Percentiles rank a stretch among this genome's conserved stretches.
These are phyloP conservation scores for Diaporthe batatas DNA, from an alignment of 2,329 filamentous ascomycete genomes.

Conservation along the genomic window DNA sequence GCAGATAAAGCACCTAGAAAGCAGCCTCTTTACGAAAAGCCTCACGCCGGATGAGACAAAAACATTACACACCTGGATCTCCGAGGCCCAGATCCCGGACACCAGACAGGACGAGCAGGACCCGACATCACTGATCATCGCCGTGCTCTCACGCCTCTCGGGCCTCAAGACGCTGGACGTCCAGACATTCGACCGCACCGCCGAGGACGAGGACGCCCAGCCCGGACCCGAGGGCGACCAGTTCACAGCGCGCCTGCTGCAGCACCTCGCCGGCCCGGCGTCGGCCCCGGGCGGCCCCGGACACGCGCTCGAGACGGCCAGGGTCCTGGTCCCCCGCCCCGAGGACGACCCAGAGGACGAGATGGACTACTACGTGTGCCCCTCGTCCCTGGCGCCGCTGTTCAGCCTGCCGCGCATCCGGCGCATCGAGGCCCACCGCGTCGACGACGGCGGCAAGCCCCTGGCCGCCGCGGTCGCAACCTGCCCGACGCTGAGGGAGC, in stretches of 20 bases:
- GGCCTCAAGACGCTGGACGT: not conserved
- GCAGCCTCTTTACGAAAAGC: not conserved
- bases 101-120: not conserved
- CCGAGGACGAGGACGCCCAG: slow-evolving; percentile 7
- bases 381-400: not conserved
- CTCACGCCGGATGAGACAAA: not conserved
- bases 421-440: slow-evolving; percentile 14
- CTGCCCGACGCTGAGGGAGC: not conserved
- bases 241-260: not conserved
- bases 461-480: not conserved
- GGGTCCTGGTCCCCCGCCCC: not conserved
- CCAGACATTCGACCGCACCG: not conserved
- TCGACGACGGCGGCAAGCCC: slow-evolving; percentile 2
- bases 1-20: not conserved
- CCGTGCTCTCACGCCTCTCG: not conserved
- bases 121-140: not conserved
- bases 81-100: not conserved
- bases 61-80: not conserved
- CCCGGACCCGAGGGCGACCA: not conserved
- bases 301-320: not conserved
- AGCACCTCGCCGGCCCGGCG: not conserved
- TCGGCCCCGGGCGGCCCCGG: not conserved
- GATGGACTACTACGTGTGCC: slow-evolving; percentile 24
- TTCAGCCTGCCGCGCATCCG: slow-evolving; percentile 6
- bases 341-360: slow-evolving; percentile 8